phyloP scores from a whole-genome alignment of 331 rosid species.

The Pyracantha coccinea region DNA sequence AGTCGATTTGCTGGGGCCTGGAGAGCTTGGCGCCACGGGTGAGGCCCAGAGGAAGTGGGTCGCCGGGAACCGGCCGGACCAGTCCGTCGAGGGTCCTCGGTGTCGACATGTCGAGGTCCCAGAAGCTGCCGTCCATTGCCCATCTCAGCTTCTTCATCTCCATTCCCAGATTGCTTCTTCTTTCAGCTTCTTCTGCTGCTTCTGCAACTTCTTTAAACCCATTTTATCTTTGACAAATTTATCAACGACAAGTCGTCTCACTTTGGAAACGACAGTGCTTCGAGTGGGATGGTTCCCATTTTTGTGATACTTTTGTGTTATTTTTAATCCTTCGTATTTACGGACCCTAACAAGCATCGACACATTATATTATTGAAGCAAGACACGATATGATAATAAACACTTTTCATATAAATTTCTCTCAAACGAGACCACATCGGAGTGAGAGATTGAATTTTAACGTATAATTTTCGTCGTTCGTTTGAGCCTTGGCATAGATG shows the following conservation, averaged over 20 bases:
- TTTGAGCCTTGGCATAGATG: no score
- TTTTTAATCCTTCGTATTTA: no score
- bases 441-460: no score
- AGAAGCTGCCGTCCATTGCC: conserved; percentile 78
- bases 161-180: not conserved
- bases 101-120: conserved; percentile 78
- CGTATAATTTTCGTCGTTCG: no score
- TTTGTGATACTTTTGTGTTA: no score
- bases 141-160: conserved; percentile 80
- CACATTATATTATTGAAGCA: no score
- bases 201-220: not conserved
- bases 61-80: conserved; percentile 51
- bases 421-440: no score
- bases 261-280: not conserved
- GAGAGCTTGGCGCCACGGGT: conserved; percentile 66
- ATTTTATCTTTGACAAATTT: not conserved
- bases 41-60: conserved; percentile 61
- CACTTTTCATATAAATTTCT: no score
- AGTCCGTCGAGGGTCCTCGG: conserved; percentile 63
- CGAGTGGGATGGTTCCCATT: no score
- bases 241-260: not conserved
- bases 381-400: no score
- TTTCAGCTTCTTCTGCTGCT: not conserved
- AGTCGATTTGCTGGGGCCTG: conserved; percentile 64
- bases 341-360: no score